Evolutionary conservation across 2,329 filamentous ascomycete genomes (phyloP), one percentile per base, ranked within the genome.

Genomic region (Rugonectria rugulosa): DNA sequence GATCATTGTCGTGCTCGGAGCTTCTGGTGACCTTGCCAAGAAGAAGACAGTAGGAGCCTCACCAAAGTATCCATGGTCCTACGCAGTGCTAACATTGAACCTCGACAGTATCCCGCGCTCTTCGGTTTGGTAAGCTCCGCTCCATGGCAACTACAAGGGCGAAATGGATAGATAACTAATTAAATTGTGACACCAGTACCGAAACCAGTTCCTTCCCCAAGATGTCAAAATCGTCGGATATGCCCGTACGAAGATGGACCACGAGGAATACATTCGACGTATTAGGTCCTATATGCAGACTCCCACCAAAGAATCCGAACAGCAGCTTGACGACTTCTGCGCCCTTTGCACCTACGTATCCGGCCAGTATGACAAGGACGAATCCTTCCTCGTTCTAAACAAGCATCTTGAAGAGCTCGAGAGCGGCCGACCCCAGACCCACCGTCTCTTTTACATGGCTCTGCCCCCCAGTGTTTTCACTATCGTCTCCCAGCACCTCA

Each of bases 201-300:
- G 95, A 74, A 99, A 99, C 82, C 94, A 97, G 79, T 99, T 98
- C 82, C 90, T 99, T 46, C 95, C 88, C 69, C 96, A 96, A 79
- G 92, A 96, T 77, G 92, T 97, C 78, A 91, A 88, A 77, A 97
- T 99, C 74, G 88, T 99, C 70, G 95, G 95, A 81, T 99, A 99
- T 91, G 95, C 95, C 70, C 89, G 95, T 74, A 99, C 95, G 68
- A 97, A 97, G 84, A 99, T 99, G 95, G 93, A 98, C 80, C 92
- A 94, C 71, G 88, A 92, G 63, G 95, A 99, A 77, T 98, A 91
- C 81, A 84, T 98, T 73, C 91, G 89, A 79, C 87, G 95, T 67
- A 92, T 99, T 78, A 94, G 90, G 79, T 97, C 92, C 58, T 96
- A 97, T 81, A 99, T 99, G 82, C 98, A 99, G 86, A 95, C 93